Conservation (phyloP, 2,329 filamentous ascomycete species). For the Alternaria tenuissima region DNA sequence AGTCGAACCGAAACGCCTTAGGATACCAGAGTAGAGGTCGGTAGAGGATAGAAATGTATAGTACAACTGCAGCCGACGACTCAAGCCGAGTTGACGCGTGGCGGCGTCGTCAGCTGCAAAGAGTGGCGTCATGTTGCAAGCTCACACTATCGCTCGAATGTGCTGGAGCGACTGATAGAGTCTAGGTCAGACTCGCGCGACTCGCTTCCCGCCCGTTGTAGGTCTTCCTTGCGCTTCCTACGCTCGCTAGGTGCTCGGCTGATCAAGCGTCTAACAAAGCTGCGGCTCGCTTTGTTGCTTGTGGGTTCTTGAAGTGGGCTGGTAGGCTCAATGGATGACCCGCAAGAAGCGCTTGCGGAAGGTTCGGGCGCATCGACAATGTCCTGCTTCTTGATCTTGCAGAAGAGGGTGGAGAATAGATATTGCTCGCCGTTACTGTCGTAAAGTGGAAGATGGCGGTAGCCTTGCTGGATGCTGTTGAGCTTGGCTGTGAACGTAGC, state of each 20-base stretch:
- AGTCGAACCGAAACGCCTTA: constrained; percentile 19
- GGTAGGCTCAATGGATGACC: constrained; percentile 37
- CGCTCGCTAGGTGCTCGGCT: constrained; percentile 54
- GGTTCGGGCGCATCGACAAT: constrained; percentile 53
- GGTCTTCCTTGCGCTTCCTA: constrained; percentile 47
- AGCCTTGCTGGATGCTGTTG: constrained; percentile 86
- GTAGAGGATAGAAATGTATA: constrained; percentile 32
- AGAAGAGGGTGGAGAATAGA: constrained; percentile 93
- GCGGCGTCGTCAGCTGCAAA: constrained; percentile 31
- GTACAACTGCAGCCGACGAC: constrained; percentile 23
- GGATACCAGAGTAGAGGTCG: constrained; percentile 23
- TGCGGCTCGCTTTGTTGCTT: constrained; percentile 42
- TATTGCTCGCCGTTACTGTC: constrained; percentile 92
- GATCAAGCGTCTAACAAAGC: constrained; percentile 55
- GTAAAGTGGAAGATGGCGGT: constrained; percentile 88
- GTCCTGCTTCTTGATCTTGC: constrained; percentile 76
- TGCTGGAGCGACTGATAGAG: constrained; percentile 48
- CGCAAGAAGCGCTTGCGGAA: constrained; percentile 30
- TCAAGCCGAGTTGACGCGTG: constrained; percentile 31
- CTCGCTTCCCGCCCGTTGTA: constrained; percentile 37
- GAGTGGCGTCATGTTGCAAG: constrained; percentile 26
- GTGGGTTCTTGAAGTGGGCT: constrained; percentile 44
- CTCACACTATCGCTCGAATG: constrained; percentile 41
- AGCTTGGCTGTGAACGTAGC: constrained; percentile 95
- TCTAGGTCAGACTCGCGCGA: constrained; percentile 44